phyloP scores from a whole-genome alignment of 2,329 filamentous ascomycete genomes.

The Trichoderma citrinoviride region DNA sequence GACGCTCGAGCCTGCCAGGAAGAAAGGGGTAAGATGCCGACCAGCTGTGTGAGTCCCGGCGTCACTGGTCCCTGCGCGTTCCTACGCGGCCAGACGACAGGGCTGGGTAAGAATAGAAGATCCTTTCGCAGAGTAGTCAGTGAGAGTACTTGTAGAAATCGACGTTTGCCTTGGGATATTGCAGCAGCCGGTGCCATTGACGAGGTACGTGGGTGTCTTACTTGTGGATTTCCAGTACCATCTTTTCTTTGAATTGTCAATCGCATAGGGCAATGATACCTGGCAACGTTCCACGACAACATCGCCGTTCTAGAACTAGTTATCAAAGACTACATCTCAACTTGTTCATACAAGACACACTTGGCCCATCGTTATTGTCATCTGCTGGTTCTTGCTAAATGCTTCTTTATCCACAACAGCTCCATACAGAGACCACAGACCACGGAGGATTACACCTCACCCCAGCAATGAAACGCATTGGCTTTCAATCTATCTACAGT shows the following conservation, averaged over 20 bases:
- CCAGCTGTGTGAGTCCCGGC: background rate
- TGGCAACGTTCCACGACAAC: too few relatives aligned
- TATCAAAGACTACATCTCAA: too few relatives aligned
- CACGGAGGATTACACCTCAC: background rate
- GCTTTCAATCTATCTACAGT: background rate
- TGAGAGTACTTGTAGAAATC: background rate
- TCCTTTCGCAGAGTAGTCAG: background rate
- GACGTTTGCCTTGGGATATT: background rate
- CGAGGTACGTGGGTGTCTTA: too few relatives aligned
- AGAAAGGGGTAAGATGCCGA: conserved; percentile 8
- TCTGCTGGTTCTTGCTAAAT: background rate
- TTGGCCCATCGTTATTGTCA: background rate
- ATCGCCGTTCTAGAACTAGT: too few relatives aligned
- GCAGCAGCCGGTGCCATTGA: background rate
- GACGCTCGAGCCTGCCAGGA: background rate
- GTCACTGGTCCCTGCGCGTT: background rate
- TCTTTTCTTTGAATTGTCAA: too few relatives aligned
- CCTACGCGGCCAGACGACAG: background rate
- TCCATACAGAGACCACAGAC: background rate
- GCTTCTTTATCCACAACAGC: background rate
- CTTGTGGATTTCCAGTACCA: too few relatives aligned
- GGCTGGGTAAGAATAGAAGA: conserved; percentile 5
- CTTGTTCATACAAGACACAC: background rate
- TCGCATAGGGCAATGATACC: too few relatives aligned
- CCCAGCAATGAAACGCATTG: background rate